Conservation (phyloP, 2,329 filamentous ascomycete species). For the Neofusicoccum parvum region DNA sequence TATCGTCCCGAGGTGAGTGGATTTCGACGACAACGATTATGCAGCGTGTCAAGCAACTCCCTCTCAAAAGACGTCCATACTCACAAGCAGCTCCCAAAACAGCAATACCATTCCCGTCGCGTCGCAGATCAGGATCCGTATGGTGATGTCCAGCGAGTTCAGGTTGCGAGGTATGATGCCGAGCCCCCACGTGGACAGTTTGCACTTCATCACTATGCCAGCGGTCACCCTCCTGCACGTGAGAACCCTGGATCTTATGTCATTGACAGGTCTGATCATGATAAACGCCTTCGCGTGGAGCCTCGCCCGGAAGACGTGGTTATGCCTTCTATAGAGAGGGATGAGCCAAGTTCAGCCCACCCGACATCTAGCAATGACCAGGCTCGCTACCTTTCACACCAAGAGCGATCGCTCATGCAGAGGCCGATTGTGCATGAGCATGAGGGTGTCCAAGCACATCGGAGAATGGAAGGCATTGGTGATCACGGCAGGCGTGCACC, state of each 20-base stretch:
- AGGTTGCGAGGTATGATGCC: conserved; percentile 1
- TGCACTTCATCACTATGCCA: background rate
- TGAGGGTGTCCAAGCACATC: background rate
- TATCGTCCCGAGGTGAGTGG: background rate
- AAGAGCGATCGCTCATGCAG: conserved; percentile 20
- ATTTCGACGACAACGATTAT: background rate
- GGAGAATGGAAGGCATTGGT: background rate
- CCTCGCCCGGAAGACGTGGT: conserved; percentile 4
- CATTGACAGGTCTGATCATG: conserved; percentile 8
- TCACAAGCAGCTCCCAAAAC: background rate
- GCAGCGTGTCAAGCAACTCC: background rate
- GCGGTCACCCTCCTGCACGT: background rate
- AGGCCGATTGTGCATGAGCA: background rate
- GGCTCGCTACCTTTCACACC: conserved; percentile 9
- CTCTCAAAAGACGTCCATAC: background rate
- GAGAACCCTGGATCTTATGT: background rate
- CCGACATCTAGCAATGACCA: background rate
- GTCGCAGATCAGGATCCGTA: background rate
- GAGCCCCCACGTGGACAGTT: background rate
- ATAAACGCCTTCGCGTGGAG: background rate
- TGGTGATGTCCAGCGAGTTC: background rate
- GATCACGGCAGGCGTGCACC: background rate
- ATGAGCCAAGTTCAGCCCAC: background rate
- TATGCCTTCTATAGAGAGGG: conserved; percentile 5
- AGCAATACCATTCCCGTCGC: background rate